Evolutionary conservation across 176 grass and related monocot genomes (phyloP).

Genomic region (Aegilops longissima): DNA sequence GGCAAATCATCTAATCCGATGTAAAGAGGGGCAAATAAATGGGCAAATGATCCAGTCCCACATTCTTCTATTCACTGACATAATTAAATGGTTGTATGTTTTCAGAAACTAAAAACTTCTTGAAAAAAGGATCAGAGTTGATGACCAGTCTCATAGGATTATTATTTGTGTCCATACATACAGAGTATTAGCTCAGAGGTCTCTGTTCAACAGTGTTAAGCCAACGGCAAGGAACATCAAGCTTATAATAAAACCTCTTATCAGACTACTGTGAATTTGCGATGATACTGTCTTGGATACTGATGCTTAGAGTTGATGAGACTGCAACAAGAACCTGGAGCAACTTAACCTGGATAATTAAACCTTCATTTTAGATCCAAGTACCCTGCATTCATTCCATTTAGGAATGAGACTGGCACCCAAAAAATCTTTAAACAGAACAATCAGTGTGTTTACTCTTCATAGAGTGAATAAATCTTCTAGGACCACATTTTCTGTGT

Average conservation of each 20-base stretch:
- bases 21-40: no score
- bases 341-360: not conserved
- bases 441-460: not conserved
- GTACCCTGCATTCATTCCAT: not conserved
- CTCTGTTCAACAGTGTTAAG: constrained; percentile 55
- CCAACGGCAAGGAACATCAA: constrained; percentile 46
- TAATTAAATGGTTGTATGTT: no score
- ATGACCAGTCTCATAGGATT: not conserved
- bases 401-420: not conserved
- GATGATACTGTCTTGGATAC: not conserved
- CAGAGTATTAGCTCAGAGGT: constrained; percentile 57
- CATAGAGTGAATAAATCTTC: not conserved
- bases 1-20: no score
- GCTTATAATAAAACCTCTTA: constrained; percentile 52
- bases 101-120: not conserved
- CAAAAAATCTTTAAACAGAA: not conserved
- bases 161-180: not conserved
- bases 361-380: not conserved
- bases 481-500: not conserved
- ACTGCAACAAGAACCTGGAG: not conserved
- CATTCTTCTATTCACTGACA: no score
- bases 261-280: constrained; percentile 22
- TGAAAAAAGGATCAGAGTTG: not conserved
- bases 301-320: not conserved
- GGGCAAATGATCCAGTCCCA: no score